Base-by-base conservation (phyloP, 1,284 basidiomycete genomes). In the Ceratobasidium sp. region DNA sequence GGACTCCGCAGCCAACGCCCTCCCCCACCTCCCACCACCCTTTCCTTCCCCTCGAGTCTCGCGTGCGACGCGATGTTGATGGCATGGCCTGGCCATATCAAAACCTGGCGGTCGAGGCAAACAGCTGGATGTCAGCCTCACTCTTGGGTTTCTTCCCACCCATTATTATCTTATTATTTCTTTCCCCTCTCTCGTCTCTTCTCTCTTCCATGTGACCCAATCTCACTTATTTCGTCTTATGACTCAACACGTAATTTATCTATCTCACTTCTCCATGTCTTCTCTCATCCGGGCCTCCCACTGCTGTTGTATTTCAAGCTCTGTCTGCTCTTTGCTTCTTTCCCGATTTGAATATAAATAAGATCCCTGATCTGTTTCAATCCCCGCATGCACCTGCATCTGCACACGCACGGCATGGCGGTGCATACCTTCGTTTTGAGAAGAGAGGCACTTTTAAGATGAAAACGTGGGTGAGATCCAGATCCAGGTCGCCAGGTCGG, bases 21-120 rank as follows among this genome's bases (percentile, higher is more conserved):
- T 33, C 33, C 33, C 33, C 33, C 33, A 33, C 33, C 33, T 33
- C 33, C 33, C 33, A 33, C 33, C 33, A 33, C 33, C 33, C 33
- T 33, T 33, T 33, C 33, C 33, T 33, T 33, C 33, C 33, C 33
- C 33, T 33, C 33, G 33, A 33, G 33, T 33, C 33, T 33, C 33
- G 33, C 33, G 33, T 33, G 33, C 33, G 56, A n/a, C n/a, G 13
- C 12, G 56, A 33, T 23, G n/a, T 23, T 33, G 23, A 58, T 23
- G 56, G 9, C n/a, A 23, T 12, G 9, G 56, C 28, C 9, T 13
- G 23, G n/a, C n/a, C 13, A 13, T 12, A 7, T 23, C 28, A 18
- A 42, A 63, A 63, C 60, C 60, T 63, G 60, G 20, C 33, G 33
- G 60, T 20, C 60, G 60, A 63, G 60, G 60, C 60, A 63, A 49